These are phyloP conservation scores for Dispira simplex DNA, from an alignment of 192 early-diverging fungal genomes.

Conservation along the genomic window DNA sequence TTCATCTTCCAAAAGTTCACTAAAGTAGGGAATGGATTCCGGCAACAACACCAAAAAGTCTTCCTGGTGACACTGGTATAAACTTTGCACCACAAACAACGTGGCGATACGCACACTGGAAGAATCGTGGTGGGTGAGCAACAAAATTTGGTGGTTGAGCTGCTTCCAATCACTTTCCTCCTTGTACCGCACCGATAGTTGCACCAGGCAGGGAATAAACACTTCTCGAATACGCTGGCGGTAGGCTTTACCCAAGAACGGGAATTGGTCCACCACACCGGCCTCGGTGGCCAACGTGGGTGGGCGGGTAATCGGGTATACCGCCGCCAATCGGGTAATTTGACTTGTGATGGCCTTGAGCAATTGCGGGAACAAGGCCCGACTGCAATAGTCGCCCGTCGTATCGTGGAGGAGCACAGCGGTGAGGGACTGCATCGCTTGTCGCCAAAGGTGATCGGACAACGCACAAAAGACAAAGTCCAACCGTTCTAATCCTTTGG, in stretches of 20 bases:
- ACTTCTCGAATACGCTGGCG: slow-evolving; percentile 29
- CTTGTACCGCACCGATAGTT: slow-evolving; percentile 59
- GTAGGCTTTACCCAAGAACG: slow-evolving; percentile 19
- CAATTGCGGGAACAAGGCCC: slow-evolving; percentile 62
- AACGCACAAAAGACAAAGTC: neutral
- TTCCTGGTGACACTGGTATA: slow-evolving; percentile 83
- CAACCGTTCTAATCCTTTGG: slow-evolving; percentile 18
- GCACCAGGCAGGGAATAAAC: slow-evolving; percentile 64
- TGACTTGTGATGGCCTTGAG: slow-evolving; percentile 58
- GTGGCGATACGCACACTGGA: slow-evolving; percentile 54
- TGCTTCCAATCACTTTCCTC: slow-evolving; percentile 79
- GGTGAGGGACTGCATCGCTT: slow-evolving; percentile 47
- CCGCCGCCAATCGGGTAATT: slow-evolving; percentile 37
- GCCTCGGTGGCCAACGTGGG: slow-evolving; percentile 1
- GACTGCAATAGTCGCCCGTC: slow-evolving; percentile 46
- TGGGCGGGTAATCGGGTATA: slow-evolving; percentile 11
- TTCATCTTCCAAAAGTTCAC: slow-evolving; percentile 92
- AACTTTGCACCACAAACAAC: slow-evolving; percentile 51
- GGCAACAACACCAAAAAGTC: slow-evolving; percentile 83
- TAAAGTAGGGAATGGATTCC: slow-evolving; percentile 87
- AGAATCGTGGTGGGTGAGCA: slow-evolving; percentile 58
- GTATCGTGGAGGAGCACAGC: slow-evolving; percentile 49
- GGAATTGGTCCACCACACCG: no score
- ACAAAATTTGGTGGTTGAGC: slow-evolving; percentile 66
- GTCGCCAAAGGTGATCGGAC: slow-evolving; percentile 43